These are phyloP conservation scores for Nitzschia putrida DNA, from an alignment of 108 stramenopile genomes.

Conservation along the genomic window DNA sequence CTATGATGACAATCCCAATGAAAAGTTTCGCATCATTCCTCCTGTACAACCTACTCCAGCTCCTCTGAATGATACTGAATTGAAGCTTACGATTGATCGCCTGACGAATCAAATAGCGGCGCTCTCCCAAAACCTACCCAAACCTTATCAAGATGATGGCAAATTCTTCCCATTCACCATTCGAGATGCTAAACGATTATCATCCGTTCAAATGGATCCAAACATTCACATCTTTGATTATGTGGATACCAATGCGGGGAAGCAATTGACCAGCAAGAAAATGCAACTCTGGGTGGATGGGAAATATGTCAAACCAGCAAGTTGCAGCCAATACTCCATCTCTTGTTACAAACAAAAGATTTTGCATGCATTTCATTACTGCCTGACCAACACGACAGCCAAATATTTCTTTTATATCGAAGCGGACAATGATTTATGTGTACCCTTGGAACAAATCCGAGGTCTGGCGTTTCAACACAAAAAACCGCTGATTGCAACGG, in stretches of 20 bases:
- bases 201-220: conserved; percentile 14
- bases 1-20: too few species aligned
- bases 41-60: background rate
- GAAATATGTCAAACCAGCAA: conserved; percentile 1
- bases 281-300: conserved; percentile 21
- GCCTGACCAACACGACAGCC: conserved; percentile 2
- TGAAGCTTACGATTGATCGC: background rate
- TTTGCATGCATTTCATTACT: conserved; percentile 18
- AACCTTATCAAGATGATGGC: conserved; percentile 15
- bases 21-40: too few species aligned
- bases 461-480: conserved; percentile 13
- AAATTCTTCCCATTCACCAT: conserved; percentile 36
- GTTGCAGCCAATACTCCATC: conserved; percentile 24
- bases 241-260: conserved; percentile 12
- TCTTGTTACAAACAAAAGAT: conserved; percentile 38
- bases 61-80: background rate
- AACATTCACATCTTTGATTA: conserved; percentile 43
- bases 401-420: conserved; percentile 41
- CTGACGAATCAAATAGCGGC: background rate
- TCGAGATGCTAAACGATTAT: conserved; percentile 33
- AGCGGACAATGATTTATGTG: conserved; percentile 40
- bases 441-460: conserved; percentile 25
- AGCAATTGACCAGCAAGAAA: background rate
- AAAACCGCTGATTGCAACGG: conserved; percentile 34
- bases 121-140: background rate